phyloP scores from a whole-genome alignment of 2,329 filamentous ascomycete genomes.

The Epichloe sp. region DNA sequence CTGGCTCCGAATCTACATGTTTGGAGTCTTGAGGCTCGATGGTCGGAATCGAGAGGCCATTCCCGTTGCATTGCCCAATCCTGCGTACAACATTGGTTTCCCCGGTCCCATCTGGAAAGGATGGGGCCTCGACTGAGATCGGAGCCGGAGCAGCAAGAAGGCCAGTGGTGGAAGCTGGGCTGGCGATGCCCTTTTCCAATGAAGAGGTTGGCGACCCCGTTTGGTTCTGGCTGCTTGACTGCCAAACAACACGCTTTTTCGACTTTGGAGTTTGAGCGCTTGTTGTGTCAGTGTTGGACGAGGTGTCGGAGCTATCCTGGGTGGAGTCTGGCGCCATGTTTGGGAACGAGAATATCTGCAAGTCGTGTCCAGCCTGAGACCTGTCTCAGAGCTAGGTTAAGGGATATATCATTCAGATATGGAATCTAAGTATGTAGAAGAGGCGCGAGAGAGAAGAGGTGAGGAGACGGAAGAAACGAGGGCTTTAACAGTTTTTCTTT shows the following conservation, averaged over 20 bases:
- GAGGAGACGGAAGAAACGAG: not conserved
- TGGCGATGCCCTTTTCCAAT: conserved; percentile 8
- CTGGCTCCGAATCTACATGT: not conserved
- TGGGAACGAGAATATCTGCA: conserved; percentile 8
- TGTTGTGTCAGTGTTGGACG: conserved; percentile 8
- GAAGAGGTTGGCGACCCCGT: conserved; percentile 3
- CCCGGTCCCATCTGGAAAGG: too few relatives aligned
- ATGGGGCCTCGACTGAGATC: not conserved
- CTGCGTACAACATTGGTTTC: not conserved
- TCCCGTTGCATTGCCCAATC: not conserved
- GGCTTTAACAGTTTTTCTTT: not conserved
- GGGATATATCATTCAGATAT: conserved; percentile 3
- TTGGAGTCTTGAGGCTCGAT: not conserved
- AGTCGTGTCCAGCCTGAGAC: conserved; percentile 12
- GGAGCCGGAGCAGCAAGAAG: not conserved
- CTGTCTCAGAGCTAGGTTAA: conserved; percentile 9
- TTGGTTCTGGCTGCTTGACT: conserved; percentile 14
- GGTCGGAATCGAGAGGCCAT: not conserved
- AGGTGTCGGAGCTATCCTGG: conserved; percentile 14
- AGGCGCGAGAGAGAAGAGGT: not conserved
- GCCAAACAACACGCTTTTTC: conserved; percentile 29
- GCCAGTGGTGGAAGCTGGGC: conserved; percentile 4
- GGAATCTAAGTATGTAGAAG: not conserved
- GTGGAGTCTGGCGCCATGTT: conserved; percentile 12
- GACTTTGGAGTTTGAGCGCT: conserved; percentile 21